These are phyloP conservation scores for Meira miltonrushii DNA, from an alignment of 1,284 basidiomycete genomes.

Conservation along the genomic window DNA sequence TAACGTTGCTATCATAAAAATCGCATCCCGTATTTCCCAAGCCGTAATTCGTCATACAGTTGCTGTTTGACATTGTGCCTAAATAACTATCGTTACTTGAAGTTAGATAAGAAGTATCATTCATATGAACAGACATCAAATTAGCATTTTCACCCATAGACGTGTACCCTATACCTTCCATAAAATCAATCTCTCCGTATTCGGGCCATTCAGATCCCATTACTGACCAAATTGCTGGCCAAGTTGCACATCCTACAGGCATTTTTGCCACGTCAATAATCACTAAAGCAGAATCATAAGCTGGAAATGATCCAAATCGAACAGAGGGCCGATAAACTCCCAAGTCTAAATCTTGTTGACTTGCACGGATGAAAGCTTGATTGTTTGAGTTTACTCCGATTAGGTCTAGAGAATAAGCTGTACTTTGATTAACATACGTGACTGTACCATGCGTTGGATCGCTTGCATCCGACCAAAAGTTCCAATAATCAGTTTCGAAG, in stretches of 20 bases:
- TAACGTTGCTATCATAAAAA: not conserved
- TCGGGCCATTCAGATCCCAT: slow-evolving; percentile 6
- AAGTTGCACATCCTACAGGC: slow-evolving; percentile 1
- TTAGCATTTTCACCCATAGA: not conserved
- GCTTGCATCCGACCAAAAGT: slow-evolving; percentile 3
- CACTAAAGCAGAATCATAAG: slow-evolving; percentile 33
- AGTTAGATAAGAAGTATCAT: not conserved
- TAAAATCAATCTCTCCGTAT: slow-evolving; percentile 12
- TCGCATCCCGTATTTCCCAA: not conserved
- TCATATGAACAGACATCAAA: not conserved
- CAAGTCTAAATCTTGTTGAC: not conserved
- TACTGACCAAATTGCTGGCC: not conserved
- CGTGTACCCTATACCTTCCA: slow-evolving; percentile 6
- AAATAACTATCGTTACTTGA: not conserved
- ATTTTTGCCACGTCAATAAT: not conserved
- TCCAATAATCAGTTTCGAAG: not conserved
- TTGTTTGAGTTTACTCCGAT: not conserved
- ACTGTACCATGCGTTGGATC: slow-evolving; percentile 13
- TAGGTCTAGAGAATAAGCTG: not conserved
- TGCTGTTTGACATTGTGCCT: not conserved
- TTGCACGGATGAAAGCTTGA: slow-evolving; percentile 4
- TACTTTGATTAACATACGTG: not conserved
- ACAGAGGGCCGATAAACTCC: slow-evolving; percentile 17
- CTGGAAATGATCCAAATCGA: slow-evolving; percentile 29
- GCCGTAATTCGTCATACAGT: not conserved